phyloP scores from a whole-genome alignment of 768 basidiomycete species.

The Pholiota conissans region DNA sequence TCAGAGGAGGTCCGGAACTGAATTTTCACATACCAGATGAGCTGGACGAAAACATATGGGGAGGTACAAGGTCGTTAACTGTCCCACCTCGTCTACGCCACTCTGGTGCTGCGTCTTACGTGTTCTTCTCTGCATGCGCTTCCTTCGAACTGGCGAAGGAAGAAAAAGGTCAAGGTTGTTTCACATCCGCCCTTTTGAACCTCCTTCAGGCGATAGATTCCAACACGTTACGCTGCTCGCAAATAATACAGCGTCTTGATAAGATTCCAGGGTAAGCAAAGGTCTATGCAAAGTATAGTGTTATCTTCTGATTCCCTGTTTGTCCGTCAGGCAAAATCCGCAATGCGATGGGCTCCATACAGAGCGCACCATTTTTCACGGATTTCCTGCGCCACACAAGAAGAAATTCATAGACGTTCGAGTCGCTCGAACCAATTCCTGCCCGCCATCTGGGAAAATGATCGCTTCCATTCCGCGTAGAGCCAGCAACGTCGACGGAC shows the following conservation, averaged over 20 bases:
- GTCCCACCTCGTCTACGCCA: neutral
- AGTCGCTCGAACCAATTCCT: too few relatives aligned
- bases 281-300: too few relatives aligned
- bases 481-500: too few relatives aligned
- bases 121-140: slow-evolving; percentile 1
- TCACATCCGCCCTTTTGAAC: neutral
- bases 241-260: neutral
- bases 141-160: slow-evolving; percentile 3
- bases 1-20: neutral
- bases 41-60: slow-evolving; percentile 1
- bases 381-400: neutral
- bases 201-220: neutral
- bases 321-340: neutral
- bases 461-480: too few relatives aligned
- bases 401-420: neutral
- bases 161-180: neutral
- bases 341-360: neutral
- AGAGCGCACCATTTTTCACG: neutral
- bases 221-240: neutral
- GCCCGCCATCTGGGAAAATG: too few relatives aligned
- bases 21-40: slow-evolving; percentile 1
- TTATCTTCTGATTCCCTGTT: neutral
- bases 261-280: neutral
- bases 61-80: neutral
- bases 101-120: neutral